Base-by-base conservation (phyloP, 371 early-diverging fungal species). In the Mucor lusitanicus region DNA sequence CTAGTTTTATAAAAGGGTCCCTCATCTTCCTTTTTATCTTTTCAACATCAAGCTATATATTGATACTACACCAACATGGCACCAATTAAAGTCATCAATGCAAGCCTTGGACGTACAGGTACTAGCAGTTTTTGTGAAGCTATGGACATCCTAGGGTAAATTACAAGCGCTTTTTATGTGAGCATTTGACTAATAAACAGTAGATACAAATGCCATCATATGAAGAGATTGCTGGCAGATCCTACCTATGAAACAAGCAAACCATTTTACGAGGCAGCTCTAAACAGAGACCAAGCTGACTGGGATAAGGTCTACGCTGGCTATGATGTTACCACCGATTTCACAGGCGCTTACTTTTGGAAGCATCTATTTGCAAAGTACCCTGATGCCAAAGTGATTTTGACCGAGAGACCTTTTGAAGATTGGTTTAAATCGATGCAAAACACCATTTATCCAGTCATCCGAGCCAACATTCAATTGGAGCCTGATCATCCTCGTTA, bases 151-250 rank as follows among this genome's bases (percentile, higher is more conserved):
- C 17, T 54, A 17, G 55, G 55, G 55, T 54, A 28, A 54, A 17
- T 17, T 6, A 30, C 28, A 17, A 23, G 5, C 17, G 1, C 27
- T 3, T 23, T 3, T 28, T 30, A 12, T 12, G 4, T 11, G 3
- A 30, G 23, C 27, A 11, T 2, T 17, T 30, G 3, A 27, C 27
- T 23, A 0, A 28, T 3, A 11, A 3, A 2, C 7, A 13, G 0
- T 54, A 54, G 55, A 15, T 54, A 54, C 17, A 54, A 54, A 17
- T 54, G 55, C 55, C 55, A 54, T 27, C 55, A 54, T 28, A 17
- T 54, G 55, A 54, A 28, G 55, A 23, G 12, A 28, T 6, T 54
- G 7, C 19, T 50, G 11, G 50, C 19, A 11, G 50, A 50, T 50
- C 19, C 50, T 4, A 50, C 19, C 0, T 50, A 8, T 17, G 50